phyloP scores from a whole-genome alignment of 345 rosid species.

The Clarkia xantiana region DNA sequence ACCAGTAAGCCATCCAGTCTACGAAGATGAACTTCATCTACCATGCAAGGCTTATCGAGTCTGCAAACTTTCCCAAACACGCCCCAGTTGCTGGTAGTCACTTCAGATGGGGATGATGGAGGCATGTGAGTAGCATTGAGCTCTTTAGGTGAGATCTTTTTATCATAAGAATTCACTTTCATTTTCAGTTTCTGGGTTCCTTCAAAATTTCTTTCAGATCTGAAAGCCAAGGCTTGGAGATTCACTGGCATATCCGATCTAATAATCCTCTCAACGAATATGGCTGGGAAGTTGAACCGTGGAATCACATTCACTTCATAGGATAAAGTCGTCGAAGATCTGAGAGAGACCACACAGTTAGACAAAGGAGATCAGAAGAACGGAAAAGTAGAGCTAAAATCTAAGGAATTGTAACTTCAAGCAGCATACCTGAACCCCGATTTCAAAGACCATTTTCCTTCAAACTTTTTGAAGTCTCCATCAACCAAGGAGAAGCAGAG shows the following conservation, averaged over 20 bases:
- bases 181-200: conserved; percentile 24
- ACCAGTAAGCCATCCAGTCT: conserved; percentile 92
- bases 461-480: conserved; percentile 96
- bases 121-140: conserved; percentile 20
- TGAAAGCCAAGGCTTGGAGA: conserved; percentile 73
- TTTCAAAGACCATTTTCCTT: conserved; percentile 83
- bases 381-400: conserved; percentile 1
- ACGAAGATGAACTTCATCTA: conserved; percentile 96
- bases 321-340: conserved; percentile 50
- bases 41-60: conserved; percentile 61
- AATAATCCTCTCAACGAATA: conserved; percentile 86
- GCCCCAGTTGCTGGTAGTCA: conserved; percentile 56
- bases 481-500: conserved; percentile 90
- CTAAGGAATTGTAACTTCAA: background rate
- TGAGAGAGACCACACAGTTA: conserved; percentile 8
- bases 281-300: conserved; percentile 82
- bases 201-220: conserved; percentile 46
- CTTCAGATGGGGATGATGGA: conserved; percentile 32
- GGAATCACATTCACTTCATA: conserved; percentile 88
- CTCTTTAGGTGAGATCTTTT: conserved; percentile 14
- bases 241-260: conserved; percentile 91
- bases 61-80: conserved; percentile 66
- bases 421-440: conserved; percentile 49
- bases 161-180: conserved; percentile 18
- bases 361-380: conserved; percentile 16